Evolutionary conservation across 192 early-diverging fungal species (phyloP).

Genomic region (Gigaspora rosea): DNA sequence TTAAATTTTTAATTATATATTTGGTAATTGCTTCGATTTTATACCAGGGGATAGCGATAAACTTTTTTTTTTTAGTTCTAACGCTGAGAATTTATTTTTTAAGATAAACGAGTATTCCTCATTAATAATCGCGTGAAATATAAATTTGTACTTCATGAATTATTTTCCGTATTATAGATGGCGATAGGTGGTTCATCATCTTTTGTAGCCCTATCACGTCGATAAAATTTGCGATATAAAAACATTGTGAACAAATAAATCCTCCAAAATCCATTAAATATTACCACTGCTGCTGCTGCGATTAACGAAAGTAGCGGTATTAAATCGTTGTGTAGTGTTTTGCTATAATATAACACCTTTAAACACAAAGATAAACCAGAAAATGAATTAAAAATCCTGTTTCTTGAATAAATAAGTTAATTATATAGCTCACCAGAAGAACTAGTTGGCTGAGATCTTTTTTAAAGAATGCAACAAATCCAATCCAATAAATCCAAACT

Average conservation of each 20-base stretch:
- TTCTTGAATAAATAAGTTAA: neutral
- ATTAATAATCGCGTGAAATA: too few relatives aligned
- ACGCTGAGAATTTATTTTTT: too few relatives aligned
- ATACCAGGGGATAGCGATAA: too few relatives aligned
- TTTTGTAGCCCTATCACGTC: too few relatives aligned
- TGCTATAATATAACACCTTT: neutral
- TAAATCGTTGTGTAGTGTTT: neutral
- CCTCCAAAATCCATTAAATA: neutral
- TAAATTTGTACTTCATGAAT: too few relatives aligned
- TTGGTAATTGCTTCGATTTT: too few relatives aligned
- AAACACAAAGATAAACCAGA: neutral
- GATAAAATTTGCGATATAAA: neutral
- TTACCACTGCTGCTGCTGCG: neutral
- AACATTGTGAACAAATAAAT: neutral
- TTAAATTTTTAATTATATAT: too few relatives aligned
- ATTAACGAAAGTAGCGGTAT: neutral
- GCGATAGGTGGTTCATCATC: too few relatives aligned
- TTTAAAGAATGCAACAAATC: neutral
- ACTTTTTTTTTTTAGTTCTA: too few relatives aligned
- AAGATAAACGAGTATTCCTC: too few relatives aligned
- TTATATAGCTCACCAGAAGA: neutral
- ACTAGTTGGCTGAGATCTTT: slow-evolving; percentile 6
- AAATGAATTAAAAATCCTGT: neutral
- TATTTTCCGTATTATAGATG: too few relatives aligned
- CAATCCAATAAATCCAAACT: neutral